Conservation (phyloP, 2,329 filamentous ascomycete genomes). For the Rasamsonia emersonii region DNA sequence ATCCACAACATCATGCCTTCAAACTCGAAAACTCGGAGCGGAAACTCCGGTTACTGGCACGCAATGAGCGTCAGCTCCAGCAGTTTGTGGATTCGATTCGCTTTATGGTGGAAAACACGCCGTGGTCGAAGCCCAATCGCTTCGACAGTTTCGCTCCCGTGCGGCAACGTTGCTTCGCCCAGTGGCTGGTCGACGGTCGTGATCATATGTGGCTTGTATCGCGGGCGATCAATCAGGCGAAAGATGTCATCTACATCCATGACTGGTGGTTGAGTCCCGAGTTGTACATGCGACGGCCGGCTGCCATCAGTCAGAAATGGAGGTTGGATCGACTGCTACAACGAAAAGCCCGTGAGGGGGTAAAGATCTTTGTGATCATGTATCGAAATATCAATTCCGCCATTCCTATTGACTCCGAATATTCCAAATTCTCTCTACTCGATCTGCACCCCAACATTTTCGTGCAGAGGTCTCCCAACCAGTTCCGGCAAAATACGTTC, state of each 20-base stretch:
- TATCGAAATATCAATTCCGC: constrained; percentile 97
- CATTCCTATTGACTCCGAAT: constrained; percentile 94
- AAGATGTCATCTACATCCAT: constrained; percentile 97
- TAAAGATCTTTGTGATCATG: constrained; percentile 96
- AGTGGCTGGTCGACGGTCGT: constrained; percentile 92
- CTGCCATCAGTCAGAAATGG: constrained; percentile 97
- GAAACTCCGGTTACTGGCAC: constrained; percentile 80
- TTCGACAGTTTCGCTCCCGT: constrained; percentile 94
- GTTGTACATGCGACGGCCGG: constrained; percentile 85
- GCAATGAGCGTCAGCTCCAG: constrained; percentile 77
- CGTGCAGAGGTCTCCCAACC: constrained; percentile 90
- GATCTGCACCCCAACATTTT: constrained; percentile 95
- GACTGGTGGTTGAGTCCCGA: constrained; percentile 99
- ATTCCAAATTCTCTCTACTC: constrained; percentile 91
- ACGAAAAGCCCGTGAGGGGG: constrained; percentile 84
- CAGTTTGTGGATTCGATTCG: constrained; percentile 92
- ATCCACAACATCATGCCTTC: constrained; percentile 70
- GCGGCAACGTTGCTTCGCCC: constrained; percentile 74
- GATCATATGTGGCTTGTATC: constrained; percentile 99
- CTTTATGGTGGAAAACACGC: constrained; percentile 73
- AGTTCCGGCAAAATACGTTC: constrained; percentile 98
- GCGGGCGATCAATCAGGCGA: constrained; percentile 89
- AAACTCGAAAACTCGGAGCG: constrained; percentile 87
- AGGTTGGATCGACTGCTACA: constrained; percentile 87
- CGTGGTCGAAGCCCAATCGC: constrained; percentile 74